Percentiles rank a stretch among this genome's conserved stretches.
Conservation (phyloP, 768 basidiomycete genomes). For the Suillus plorans region DNA sequence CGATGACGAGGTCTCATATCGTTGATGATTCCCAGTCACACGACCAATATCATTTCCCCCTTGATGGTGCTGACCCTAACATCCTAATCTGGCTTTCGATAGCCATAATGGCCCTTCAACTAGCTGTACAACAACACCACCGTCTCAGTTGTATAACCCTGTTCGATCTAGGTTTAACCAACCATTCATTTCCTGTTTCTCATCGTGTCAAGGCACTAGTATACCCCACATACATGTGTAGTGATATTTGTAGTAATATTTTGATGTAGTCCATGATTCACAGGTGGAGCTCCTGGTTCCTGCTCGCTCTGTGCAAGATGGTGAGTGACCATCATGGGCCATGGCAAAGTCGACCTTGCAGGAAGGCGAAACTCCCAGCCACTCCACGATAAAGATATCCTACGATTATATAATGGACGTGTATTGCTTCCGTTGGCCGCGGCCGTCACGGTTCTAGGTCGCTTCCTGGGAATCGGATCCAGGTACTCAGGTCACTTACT, state of each 20-base stretch:
- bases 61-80: background rate
- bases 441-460: background rate
- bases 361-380: background rate
- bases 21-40: conserved; percentile 2
- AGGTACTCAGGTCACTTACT: background rate
- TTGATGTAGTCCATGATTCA: background rate
- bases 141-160: conserved; percentile 1
- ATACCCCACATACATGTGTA: conserved; percentile 7
- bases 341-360: background rate
- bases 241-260: conserved; percentile 4
- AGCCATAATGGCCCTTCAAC: conserved; percentile 1
- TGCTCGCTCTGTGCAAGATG: background rate
- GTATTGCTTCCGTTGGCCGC: background rate
- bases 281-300: background rate
- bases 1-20: conserved; percentile 22
- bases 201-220: conserved; percentile 2
- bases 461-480: background rate
- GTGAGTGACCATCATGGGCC: background rate
- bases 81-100: conserved; percentile 1
- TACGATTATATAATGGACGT: background rate
- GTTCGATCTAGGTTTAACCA: background rate
- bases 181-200: background rate
- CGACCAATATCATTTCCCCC: background rate
- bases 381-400: background rate
- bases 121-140: background rate